phyloP scores from a whole-genome alignment of 208 protist species.

The Angomonas desouzai region DNA sequence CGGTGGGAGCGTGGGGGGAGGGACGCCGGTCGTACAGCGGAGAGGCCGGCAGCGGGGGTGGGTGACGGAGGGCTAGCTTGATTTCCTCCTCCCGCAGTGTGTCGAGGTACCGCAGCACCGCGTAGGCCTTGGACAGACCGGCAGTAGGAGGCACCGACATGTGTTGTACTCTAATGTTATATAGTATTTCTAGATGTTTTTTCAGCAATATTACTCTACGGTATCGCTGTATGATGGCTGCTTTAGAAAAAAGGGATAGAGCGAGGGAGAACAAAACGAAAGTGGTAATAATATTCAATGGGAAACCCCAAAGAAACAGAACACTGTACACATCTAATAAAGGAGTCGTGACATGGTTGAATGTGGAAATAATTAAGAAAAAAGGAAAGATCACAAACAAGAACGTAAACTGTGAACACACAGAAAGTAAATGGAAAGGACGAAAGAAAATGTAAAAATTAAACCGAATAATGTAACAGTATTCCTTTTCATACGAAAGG shows the following conservation, averaged over 20 bases:
- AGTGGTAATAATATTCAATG: too few relatives aligned
- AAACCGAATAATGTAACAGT: slow-evolving; percentile 1
- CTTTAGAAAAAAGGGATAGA: too few relatives aligned
- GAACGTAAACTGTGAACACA: background rate
- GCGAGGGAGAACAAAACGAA: too few relatives aligned
- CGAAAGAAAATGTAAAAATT: slow-evolving; percentile 5
- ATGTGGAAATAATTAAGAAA: too few relatives aligned
- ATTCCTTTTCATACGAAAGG: slow-evolving; percentile 5
- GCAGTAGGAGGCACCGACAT: slow-evolving; percentile 15
- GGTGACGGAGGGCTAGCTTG: background rate
- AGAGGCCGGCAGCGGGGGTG: background rate
- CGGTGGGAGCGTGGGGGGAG: background rate
- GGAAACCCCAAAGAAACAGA: too few relatives aligned
- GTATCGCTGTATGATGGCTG: too few relatives aligned
- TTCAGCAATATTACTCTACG: too few relatives aligned
- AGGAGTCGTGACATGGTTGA: too few relatives aligned
- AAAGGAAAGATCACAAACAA: too few relatives aligned
- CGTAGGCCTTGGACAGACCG: slow-evolving; percentile 61
- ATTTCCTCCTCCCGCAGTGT: slow-evolving; percentile 46
- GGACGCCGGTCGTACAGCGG: too few relatives aligned
- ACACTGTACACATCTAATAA: too few relatives aligned
- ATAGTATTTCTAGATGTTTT: background rate
- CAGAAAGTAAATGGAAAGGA: slow-evolving; percentile 19
- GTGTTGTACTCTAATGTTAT: background rate
- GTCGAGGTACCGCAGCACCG: slow-evolving; percentile 58